A percentile compares a stretch with the other conserved stretches of the same genome.
Conservation (phyloP, 495 filamentous ascomycete species). For the Xylaria flabelliformis region DNA sequence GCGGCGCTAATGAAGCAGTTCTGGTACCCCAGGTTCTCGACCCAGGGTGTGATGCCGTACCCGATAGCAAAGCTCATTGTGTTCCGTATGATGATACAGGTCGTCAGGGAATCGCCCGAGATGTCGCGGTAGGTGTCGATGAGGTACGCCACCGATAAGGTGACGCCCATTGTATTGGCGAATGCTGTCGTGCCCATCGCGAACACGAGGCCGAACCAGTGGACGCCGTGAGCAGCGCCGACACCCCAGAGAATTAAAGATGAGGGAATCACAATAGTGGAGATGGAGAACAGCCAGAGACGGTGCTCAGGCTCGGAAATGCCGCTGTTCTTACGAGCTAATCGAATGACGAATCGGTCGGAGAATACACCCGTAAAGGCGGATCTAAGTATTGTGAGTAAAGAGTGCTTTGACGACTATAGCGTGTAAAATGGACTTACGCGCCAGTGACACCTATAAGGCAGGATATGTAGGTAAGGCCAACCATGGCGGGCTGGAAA, state of each 20-base stretch:
- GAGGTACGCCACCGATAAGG: conserved; percentile 66
- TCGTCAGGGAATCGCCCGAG: conserved; percentile 66
- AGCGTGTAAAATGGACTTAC: conserved; percentile 37
- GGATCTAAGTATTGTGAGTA: conserved; percentile 20
- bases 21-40: conserved; percentile 64
- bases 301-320: conserved; percentile 68
- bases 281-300: conserved; percentile 66
- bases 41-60: conserved; percentile 67
- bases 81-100: conserved; percentile 69
- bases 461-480: conserved; percentile 65
- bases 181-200: conserved; percentile 66
- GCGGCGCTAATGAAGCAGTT: conserved; percentile 66
- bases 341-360: conserved; percentile 63
- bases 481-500: conserved; percentile 64
- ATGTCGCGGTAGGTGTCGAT: conserved; percentile 70
- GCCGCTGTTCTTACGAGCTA: conserved; percentile 67
- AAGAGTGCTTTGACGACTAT: not conserved
- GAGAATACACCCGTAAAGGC: conserved; percentile 52
- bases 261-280: conserved; percentile 60
- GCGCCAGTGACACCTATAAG: conserved; percentile 61
- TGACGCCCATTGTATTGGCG: conserved; percentile 64
- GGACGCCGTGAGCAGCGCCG: conserved; percentile 64
- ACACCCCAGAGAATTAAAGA: conserved; percentile 73
- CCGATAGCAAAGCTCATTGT: conserved; percentile 62
- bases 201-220: conserved; percentile 68